Evolutionary conservation across 2,329 filamentous ascomycete species (phyloP).

Genomic region (Talaromyces rugulosus): DNA sequence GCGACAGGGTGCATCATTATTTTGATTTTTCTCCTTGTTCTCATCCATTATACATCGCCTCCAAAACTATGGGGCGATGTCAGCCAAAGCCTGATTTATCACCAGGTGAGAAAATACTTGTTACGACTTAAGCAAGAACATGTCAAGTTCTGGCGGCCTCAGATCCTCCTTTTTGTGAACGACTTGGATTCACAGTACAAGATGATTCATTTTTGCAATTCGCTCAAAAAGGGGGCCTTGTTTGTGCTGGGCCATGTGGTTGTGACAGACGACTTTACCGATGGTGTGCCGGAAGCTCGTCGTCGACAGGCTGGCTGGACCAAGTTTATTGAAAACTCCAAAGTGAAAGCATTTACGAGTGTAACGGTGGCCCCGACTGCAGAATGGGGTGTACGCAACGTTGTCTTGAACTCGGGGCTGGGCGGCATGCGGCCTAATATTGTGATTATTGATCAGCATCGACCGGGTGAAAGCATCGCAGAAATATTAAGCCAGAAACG

Average conservation of each 20-base stretch:
- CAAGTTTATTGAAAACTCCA: conserved; percentile 79
- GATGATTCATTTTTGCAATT: conserved; percentile 87
- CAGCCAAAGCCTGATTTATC: conserved; percentile 82
- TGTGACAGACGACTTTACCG: conserved; percentile 75
- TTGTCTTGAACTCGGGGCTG: conserved; percentile 74
- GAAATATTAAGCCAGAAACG: conserved; percentile 51
- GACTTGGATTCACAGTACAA: conserved; percentile 76
- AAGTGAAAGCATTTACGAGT: conserved; percentile 86
- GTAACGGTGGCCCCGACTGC: conserved; percentile 76
- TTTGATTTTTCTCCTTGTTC: conserved; percentile 70
- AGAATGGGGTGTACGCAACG: conserved; percentile 79
- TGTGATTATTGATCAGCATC: conserved; percentile 72
- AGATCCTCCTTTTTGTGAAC: conserved; percentile 80
- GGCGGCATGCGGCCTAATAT: conserved; percentile 90
- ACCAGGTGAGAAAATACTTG: conserved; percentile 82
- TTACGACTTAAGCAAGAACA: conserved; percentile 80
- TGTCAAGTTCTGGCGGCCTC: conserved; percentile 90
- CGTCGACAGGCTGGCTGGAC: conserved; percentile 79
- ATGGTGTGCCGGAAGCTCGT: conserved; percentile 74
- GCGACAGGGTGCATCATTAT: conserved; percentile 70
- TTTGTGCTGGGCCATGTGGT: conserved; percentile 87
- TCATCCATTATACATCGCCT: conserved; percentile 81
- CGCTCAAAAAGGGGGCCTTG: conserved; percentile 78
- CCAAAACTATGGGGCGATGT: conserved; percentile 90
- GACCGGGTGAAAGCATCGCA: conserved; percentile 55